Evolutionary conservation across 2,329 filamentous ascomycete genomes (phyloP), one percentile per base, ranked within the genome.

Genomic region (Knufia fluminis): DNA sequence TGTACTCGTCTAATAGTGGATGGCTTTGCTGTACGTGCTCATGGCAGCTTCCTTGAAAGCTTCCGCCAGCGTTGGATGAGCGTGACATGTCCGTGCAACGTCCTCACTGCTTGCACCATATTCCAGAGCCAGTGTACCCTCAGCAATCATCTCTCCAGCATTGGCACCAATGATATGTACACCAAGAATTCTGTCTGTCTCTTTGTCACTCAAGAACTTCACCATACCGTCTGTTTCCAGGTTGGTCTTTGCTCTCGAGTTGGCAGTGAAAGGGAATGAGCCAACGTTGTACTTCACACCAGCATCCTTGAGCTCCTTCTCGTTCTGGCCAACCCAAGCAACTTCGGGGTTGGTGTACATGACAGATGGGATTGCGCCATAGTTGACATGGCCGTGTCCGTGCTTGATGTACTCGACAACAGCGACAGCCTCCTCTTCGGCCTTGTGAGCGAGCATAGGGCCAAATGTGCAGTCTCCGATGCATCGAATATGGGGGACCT

Each of bases 321-420:
- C 92, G 68, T 83, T 96, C 76, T 96, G 90, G 52, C 92, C 92
- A 41, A 98, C 92, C 92, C 92, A 98, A 31, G 92, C 89, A 58
- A 97, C 92, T 71, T 98, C 92, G 28, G 92, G 92, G 74, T 96
- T 85, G 9, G 92, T 97, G 80, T 98, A 98, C 92, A 98, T 98
- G 73, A 98, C 92, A 28, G 87, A 92, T 58, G 92, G 92, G 66
- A 98, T 98, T 69, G 85, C 87, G 63, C 82, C 87, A 74, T 98
- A 98, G 83, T 98, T 98, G 72, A 98, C 92, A 71, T 98, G 92
- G 52, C 92, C 92, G 71, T 94, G 85, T 58, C 89, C 89, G 78
- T 97, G 97, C 75, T 87, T 91, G 71, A 98, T 92, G 77, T 89
- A 97, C 72, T 98, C 92, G 55, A 97, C 78, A 51, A 84, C 91